Evolutionary conservation across 2,329 filamentous ascomycete species (phyloP).

Genomic region (Periconia digitata): DNA sequence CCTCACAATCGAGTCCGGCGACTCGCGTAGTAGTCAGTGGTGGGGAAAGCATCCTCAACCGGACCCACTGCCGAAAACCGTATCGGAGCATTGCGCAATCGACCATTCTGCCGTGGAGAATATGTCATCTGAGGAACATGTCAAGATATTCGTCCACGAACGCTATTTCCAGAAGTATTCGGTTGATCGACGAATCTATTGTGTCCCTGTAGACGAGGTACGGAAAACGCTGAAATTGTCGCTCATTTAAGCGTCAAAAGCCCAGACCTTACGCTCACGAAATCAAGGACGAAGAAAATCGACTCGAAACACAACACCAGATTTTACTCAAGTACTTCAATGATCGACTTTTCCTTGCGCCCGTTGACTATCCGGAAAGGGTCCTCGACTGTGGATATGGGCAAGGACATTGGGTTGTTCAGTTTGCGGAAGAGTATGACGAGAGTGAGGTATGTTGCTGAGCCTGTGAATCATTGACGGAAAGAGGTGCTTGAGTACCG

Average conservation of each 20-base stretch:
- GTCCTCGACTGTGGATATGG: constrained; percentile 46
- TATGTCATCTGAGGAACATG: constrained; percentile 9
- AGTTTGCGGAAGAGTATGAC: constrained; percentile 40
- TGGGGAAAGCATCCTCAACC: constrained; percentile 16
- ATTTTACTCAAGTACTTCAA: constrained; percentile 35
- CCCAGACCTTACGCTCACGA: no score
- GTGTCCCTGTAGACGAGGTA: constrained; percentile 41
- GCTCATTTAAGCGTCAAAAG: neutral
- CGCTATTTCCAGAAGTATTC: constrained; percentile 43
- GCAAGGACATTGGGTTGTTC: constrained; percentile 40
- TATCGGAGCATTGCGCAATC: neutral
- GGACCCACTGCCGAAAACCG: neutral
- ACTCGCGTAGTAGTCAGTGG: no score
- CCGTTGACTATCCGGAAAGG: constrained; percentile 32
- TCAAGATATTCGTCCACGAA: constrained; percentile 36
- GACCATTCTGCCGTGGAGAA: neutral
- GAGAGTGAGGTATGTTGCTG: constrained; percentile 39
- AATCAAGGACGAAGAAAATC: constrained; percentile 39
- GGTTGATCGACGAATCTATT: constrained; percentile 42
- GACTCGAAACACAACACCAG: constrained; percentile 38
- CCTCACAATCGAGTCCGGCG: no score
- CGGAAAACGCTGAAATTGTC: constrained; percentile 9
- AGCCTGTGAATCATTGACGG: neutral
- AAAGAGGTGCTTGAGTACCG: neutral
- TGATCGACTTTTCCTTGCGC: constrained; percentile 30